Conservation (phyloP, 805 yeast species). For the Ogataea dorogensis region DNA sequence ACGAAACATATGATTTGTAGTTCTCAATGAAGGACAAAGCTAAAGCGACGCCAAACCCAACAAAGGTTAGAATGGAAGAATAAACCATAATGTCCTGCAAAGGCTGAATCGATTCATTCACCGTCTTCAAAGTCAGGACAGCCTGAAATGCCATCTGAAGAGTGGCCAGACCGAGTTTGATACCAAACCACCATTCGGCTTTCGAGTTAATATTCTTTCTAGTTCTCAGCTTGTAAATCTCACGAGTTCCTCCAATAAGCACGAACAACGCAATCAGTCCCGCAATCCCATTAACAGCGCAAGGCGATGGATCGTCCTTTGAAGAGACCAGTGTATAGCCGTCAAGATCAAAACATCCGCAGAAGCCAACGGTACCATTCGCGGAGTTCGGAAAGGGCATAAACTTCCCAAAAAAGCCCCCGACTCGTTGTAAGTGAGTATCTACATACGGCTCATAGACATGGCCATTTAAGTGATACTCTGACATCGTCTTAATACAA, state of each 20-base stretch:
- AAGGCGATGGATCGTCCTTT: slow-evolving; percentile 50
- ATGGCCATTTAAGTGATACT: slow-evolving; percentile 7
- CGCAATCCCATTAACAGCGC: slow-evolving; percentile 47
- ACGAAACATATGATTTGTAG: slow-evolving; percentile 61
- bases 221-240: slow-evolving; percentile 35
- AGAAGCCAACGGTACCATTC: slow-evolving; percentile 1
- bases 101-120: slow-evolving; percentile 14
- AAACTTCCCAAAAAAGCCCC: neutral
- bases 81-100: slow-evolving; percentile 29
- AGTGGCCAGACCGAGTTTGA: slow-evolving; percentile 40
- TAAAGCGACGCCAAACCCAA: slow-evolving; percentile 51
- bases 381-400: neutral
- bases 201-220: slow-evolving; percentile 31
- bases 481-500: slow-evolving; percentile 6
- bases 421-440: slow-evolving; percentile 1
- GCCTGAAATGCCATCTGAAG: slow-evolving; percentile 40
- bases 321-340: slow-evolving; percentile 43
- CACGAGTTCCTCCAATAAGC: slow-evolving; percentile 38
- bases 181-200: slow-evolving; percentile 39
- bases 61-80: slow-evolving; percentile 33
- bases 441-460: slow-evolving; percentile 2
- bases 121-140: slow-evolving; percentile 18
- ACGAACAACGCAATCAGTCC: slow-evolving; percentile 35
- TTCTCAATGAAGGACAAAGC: slow-evolving; percentile 70
- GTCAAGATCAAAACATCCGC: slow-evolving; percentile 38